Evolutionary conservation across 495 filamentous ascomycete species (phyloP).

Genomic region (Neurospora sp.): DNA sequence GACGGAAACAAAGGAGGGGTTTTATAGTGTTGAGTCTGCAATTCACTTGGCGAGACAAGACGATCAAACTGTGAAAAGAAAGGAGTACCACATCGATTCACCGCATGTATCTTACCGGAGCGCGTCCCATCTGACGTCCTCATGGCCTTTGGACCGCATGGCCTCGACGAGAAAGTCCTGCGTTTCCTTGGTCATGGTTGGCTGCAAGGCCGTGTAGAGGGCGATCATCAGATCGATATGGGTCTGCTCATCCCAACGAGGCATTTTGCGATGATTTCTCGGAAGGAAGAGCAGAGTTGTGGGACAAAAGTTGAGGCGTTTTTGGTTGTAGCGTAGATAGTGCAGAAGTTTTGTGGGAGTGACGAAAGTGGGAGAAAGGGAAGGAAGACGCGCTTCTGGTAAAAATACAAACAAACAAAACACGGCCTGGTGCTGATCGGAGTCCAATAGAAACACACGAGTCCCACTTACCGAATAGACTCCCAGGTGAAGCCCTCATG

Average conservation of each 20-base stretch:
- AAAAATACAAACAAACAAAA: background rate
- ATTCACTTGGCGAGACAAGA: background rate
- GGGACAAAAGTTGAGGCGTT: background rate
- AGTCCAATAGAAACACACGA: background rate
- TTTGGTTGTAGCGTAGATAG: background rate
- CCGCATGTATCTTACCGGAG: conserved; percentile 8
- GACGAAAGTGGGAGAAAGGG: background rate
- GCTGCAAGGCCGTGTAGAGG: conserved; percentile 1
- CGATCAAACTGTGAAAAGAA: background rate
- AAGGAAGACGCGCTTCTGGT: background rate
- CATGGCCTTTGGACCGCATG: conserved; percentile 3
- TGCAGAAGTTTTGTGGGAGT: background rate
- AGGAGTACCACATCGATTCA: background rate
- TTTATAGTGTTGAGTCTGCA: background rate
- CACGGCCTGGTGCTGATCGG: background rate
- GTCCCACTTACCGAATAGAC: conserved; percentile 23
- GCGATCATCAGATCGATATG: conserved; percentile 1
- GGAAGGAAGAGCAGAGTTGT: background rate
- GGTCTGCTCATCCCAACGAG: conserved; percentile 12
- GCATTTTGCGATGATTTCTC: background rate
- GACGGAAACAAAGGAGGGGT: background rate
- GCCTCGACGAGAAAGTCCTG: background rate
- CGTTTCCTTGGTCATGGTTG: background rate
- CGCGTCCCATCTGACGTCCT: conserved; percentile 7
- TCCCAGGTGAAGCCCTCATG: conserved; percentile 19